Evolutionary conservation across 345 rosid species (phyloP), one percentile per base, ranked within the genome.

Genomic region (Populus pruinosa): DNA sequence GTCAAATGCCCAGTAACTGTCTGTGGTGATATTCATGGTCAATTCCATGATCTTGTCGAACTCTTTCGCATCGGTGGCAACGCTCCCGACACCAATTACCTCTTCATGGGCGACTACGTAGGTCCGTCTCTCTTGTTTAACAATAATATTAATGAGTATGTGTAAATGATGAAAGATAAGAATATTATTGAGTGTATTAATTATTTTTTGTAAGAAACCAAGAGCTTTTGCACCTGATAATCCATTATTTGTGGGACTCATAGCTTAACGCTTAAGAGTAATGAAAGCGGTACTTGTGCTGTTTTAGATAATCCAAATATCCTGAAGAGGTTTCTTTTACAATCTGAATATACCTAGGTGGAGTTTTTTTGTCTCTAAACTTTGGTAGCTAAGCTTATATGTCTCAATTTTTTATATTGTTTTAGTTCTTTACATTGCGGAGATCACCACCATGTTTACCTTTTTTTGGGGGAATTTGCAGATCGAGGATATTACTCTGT

Each of bases 21-120:
- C 41, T 87, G 88, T 83, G 90, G 87, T 20, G 90, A 87, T 61
- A 84, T 86, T 59, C 87, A 87, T 72, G 90, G 88, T 21, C 88
- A 87, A 77, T 87, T 87, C 67, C 88, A 87, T 53, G 90, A 87
- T 84, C 90, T 87, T 23, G 75, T 87, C 50, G 90, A 87, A 82
- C 87, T 87, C 64, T 87, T 87, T 71, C 87, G 88, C 70, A 87
- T 87, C 69, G 88, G 90, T 12, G 90, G 90, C 70, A 84, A 79
- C 65, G 84, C 87, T 14, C 90, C 87, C 16, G 88, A 87, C 67
- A 87, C 88, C 38, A 87, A 86, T 56, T 87, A 87, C 71, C 88
- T 87, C 69, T 87, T 85, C 82, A 87, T 87, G 90, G 90, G 90
- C 27, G 90, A 87, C 59, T 87, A 87, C 41, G 90, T 87, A 18